Percentiles rank a stretch among this genome's conserved stretches.
Evolutionary conservation across 2,329 filamentous ascomycete genomes (phyloP).

Genomic region (Cadophora luteo-olivacea): DNA sequence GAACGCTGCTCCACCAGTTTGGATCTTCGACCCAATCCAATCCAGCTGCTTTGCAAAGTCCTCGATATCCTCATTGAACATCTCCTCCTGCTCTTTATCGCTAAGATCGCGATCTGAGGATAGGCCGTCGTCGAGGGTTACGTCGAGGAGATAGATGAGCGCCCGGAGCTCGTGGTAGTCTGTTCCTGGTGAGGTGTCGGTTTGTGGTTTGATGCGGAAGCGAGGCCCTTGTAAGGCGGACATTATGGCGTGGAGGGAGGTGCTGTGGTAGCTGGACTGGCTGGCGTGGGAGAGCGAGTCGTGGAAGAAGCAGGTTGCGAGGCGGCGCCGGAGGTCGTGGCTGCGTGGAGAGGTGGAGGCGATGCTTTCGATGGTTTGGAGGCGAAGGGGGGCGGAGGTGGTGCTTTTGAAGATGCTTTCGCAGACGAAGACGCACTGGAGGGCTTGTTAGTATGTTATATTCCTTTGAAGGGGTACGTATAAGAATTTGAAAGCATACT

Average conservation of each 20-base stretch:
- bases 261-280: constrained; percentile 49
- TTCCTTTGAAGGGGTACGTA: no score
- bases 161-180: constrained; percentile 74
- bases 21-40: constrained; percentile 65
- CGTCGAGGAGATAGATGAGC: constrained; percentile 72
- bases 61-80: constrained; percentile 78
- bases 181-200: constrained; percentile 56
- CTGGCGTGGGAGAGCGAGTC: constrained; percentile 52
- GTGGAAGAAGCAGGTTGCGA: constrained; percentile 71
- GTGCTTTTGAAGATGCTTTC: constrained; percentile 55
- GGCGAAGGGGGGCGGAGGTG: constrained; percentile 57
- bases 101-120: constrained; percentile 41
- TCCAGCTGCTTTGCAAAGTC: constrained; percentile 66
- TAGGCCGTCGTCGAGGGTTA: constrained; percentile 72
- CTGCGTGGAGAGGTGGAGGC: constrained; percentile 57
- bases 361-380: constrained; percentile 64
- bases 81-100: constrained; percentile 48
- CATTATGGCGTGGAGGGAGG: constrained; percentile 51
- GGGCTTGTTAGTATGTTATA: constrained; percentile 22
- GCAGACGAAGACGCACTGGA: constrained; percentile 57
- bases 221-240: constrained; percentile 54
- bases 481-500: constrained; percentile 42
- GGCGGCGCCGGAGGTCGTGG: constrained; percentile 67
- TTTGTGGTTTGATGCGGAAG: constrained; percentile 48
- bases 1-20: constrained; percentile 75